These are phyloP conservation scores for Setaria italica DNA, from an alignment of 202 grass and related monocot species.

Conservation along the genomic window DNA sequence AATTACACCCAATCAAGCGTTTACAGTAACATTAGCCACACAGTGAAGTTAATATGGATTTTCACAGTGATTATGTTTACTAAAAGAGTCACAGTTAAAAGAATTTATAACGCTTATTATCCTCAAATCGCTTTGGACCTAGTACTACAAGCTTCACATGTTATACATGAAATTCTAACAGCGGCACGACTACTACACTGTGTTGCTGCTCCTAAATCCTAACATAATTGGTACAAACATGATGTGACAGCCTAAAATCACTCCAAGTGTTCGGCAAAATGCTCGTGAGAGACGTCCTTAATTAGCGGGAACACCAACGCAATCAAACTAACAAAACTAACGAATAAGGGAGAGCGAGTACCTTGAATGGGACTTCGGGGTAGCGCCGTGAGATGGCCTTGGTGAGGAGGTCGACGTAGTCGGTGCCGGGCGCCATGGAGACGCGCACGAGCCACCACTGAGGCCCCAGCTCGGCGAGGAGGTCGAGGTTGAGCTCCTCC, in stretches of 20 bases:
- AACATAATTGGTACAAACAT: constrained; percentile 5
- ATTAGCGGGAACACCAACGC: neutral
- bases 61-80: neutral
- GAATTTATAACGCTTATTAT: neutral
- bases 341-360: neutral
- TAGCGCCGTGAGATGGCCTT: constrained; percentile 55
- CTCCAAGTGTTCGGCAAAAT: constrained; percentile 10
- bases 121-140: neutral
- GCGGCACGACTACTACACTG: neutral
- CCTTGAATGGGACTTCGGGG: constrained; percentile 72
- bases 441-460: constrained; percentile 94
- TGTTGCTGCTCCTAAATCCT: constrained; percentile 8
- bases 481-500: constrained; percentile 70
- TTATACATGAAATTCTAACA: neutral
- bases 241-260: neutral
- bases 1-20: neutral
- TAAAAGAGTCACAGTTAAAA: neutral
- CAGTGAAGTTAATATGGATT: neutral
- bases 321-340: neutral
- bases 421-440: constrained; percentile 68
- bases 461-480: constrained; percentile 68
- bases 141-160: neutral
- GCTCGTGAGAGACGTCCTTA: constrained; percentile 2
- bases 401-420: constrained; percentile 67
- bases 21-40: neutral